Percentiles rank a stretch among this genome's conserved stretches.
phyloP scores from a whole-genome alignment of 2,329 filamentous ascomycete species.

The Coleophoma eucalyptorum region DNA sequence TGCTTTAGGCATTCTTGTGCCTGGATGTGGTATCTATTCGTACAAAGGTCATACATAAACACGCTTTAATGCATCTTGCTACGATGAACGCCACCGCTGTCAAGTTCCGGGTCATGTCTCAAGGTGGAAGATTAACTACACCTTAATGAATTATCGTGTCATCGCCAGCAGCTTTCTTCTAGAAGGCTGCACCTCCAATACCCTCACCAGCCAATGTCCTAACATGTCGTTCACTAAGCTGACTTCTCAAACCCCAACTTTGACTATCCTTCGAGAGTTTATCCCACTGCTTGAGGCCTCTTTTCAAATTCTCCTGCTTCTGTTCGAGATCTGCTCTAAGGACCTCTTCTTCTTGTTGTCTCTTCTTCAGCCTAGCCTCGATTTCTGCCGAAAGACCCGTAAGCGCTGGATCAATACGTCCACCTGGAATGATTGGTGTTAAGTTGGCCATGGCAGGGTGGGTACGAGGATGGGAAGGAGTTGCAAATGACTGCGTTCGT shows the following conservation, averaged over 20 bases:
- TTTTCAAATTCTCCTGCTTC: slow-evolving; percentile 27
- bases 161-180: neutral
- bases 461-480: slow-evolving; percentile 17
- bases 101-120: too few relatives aligned
- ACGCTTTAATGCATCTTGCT: too few relatives aligned
- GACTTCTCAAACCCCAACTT: slow-evolving; percentile 22
- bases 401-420: slow-evolving; percentile 25
- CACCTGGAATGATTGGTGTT: slow-evolving; percentile 25
- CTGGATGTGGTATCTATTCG: neutral
- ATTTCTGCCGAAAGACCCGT: slow-evolving; percentile 23
- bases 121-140: too few relatives aligned
- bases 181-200: slow-evolving; percentile 28
- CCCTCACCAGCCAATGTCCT: slow-evolving; percentile 28
- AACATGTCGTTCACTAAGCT: slow-evolving; percentile 29
- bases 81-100: neutral
- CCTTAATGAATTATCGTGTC: too few relatives aligned
- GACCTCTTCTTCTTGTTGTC: slow-evolving; percentile 26
- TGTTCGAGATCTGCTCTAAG: slow-evolving; percentile 23
- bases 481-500: slow-evolving; percentile 7
- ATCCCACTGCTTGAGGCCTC: slow-evolving; percentile 25
- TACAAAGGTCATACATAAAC: neutral
- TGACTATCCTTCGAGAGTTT: slow-evolving; percentile 22
- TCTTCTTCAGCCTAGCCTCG: slow-evolving; percentile 22
- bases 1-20: too few relatives aligned
- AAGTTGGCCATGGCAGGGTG: slow-evolving; percentile 28